Evolutionary conservation across 768 basidiomycete species (phyloP).

Genomic region (Suillus sp.): DNA sequence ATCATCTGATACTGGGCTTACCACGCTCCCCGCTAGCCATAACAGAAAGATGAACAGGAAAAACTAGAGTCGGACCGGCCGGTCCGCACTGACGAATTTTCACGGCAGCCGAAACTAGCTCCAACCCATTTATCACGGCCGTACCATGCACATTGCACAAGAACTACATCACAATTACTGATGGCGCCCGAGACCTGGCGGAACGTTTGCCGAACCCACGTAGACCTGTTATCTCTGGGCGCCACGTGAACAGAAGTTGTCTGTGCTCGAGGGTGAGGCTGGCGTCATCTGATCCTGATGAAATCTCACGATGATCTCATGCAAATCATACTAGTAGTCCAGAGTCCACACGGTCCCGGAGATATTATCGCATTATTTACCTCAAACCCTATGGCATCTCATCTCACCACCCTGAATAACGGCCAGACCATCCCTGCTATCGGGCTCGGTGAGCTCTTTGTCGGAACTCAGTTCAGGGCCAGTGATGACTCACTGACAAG

Average conservation of each 20-base stretch:
- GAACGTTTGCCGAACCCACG: not conserved
- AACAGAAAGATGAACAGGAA: too few relatives aligned
- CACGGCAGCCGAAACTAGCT: too few relatives aligned
- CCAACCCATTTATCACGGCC: too few relatives aligned
- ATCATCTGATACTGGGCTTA: too few relatives aligned
- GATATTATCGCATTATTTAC: not conserved
- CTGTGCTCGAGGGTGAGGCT: not conserved
- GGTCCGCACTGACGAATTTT: too few relatives aligned
- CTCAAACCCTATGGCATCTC: slow-evolving; percentile 37
- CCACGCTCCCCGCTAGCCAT: too few relatives aligned
- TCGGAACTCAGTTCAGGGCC: slow-evolving; percentile 3
- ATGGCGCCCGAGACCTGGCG: not conserved
- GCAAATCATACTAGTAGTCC: not conserved
- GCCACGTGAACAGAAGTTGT: not conserved
- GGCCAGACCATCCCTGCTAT: slow-evolving; percentile 56
- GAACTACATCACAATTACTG: not conserved
- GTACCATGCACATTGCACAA: not conserved
- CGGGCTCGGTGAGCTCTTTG: slow-evolving; percentile 51
- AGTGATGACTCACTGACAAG: not conserved
- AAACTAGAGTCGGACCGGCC: too few relatives aligned
- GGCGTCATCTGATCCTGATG: not conserved
- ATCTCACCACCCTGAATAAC: slow-evolving; percentile 62
- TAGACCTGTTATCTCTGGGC: not conserved
- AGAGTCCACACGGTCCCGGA: not conserved
- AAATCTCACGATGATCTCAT: slow-evolving; percentile 5